These are phyloP conservation scores for Penicillium odoratum DNA, from an alignment of 495 filamentous ascomycete genomes.

Conservation along the genomic window DNA sequence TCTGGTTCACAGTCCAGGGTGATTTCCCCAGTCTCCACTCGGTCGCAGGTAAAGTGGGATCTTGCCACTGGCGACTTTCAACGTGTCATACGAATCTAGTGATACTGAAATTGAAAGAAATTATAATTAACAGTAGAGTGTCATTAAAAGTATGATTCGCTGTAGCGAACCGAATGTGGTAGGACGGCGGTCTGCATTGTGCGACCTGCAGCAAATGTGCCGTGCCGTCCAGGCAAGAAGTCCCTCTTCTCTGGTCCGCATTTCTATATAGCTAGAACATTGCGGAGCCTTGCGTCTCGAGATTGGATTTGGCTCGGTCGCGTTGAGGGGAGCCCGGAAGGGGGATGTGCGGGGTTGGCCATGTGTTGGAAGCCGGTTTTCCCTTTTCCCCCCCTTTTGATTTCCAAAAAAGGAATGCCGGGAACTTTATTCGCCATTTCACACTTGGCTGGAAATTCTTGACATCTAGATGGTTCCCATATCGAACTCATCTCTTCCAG, in stretches of 20 bases:
- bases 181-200: neutral
- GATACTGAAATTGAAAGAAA: neutral
- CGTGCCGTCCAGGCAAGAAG: neutral
- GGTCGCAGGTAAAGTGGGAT: conserved; percentile 25
- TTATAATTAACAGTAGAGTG: conserved; percentile 10
- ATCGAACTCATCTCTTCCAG: neutral
- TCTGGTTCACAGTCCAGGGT: conserved; percentile 26
- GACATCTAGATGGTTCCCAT: neutral
- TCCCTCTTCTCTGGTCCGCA: neutral
- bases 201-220: conserved; percentile 1
- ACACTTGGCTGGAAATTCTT: neutral
- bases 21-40: conserved; percentile 15
- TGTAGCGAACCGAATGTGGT: neutral
- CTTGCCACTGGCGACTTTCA: conserved; percentile 18
- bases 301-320: neutral
- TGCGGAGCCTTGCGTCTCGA: neutral
- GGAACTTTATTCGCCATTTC: neutral
- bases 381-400: neutral
- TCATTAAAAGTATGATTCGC: neutral
- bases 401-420: neutral
- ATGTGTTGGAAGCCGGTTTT: neutral
- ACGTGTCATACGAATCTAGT: conserved; percentile 9
- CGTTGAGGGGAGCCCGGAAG: neutral
- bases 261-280: neutral
- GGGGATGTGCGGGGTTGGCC: neutral